Evolutionary conservation across 2,329 filamentous ascomycete genomes (phyloP), one percentile per base, ranked within the genome.

Genomic region (Clonostachys rosea): DNA sequence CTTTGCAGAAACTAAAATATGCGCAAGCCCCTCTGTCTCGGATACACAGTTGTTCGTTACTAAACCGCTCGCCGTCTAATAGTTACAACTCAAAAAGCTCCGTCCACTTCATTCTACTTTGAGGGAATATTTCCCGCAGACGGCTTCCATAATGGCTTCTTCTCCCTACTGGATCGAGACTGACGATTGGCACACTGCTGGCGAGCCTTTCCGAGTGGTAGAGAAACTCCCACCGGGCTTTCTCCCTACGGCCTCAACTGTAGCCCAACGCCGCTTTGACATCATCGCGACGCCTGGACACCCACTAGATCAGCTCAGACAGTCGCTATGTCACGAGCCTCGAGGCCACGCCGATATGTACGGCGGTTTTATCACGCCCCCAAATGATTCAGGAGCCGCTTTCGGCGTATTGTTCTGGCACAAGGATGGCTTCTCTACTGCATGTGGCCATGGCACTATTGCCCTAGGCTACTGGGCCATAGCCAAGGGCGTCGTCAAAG

Each of bases 361-460:
- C 3, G 56, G 58, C 2, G 51, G 53, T 6, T 60, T 60, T 5
- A 56, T 60, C 9, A 58, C 49, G 0, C 52, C 54, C 0, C 51
- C 58, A 0, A 44, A 60, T 37, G 54, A 60, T 37, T 4, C 40
- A 1, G 53, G 51, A 1, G 57, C 57, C 16, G 44, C 50, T 5
- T 59, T 58, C 20, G 56, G 57, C 4, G 58, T 60, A 2, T 16
- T 60, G 1, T 60, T 60, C 40, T 60, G 57, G 57, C 58, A 60
- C 17, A 60, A 58, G 11, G 56, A 60, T 35, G 57, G 57, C 7
- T 59, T 59, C 44, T 60, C 57, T 1, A 59, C 57, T 0, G 57
- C 57, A 1, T 59, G 57, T 5, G 57, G 56, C 2, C 57, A 60
- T 8, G 58, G 56, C 1, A 59, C 58, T 1, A 60, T 60, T 33